Percentiles rank a stretch among this genome's conserved stretches.
phyloP scores from a whole-genome alignment of 2,329 filamentous ascomycete genomes.

The Chaetomiaceae sp. region DNA sequence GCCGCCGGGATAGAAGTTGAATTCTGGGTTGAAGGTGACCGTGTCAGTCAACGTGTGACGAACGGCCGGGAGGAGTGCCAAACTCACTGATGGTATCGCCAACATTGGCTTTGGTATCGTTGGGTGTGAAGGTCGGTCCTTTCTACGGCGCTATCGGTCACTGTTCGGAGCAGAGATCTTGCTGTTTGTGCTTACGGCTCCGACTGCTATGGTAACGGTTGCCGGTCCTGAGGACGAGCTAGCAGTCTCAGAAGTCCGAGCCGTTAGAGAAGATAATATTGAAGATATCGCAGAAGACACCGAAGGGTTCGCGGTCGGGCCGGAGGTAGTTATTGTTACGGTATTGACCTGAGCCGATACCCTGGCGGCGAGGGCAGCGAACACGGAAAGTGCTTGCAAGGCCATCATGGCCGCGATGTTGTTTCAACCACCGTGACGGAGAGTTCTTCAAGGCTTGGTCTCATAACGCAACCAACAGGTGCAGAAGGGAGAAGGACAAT shows the following conservation, averaged over 20 bases:
- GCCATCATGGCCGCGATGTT: conserved; percentile 13
- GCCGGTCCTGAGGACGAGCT: neutral
- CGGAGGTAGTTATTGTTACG: neutral
- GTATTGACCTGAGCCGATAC: neutral
- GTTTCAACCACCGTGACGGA: neutral
- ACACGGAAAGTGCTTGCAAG: conserved; percentile 5
- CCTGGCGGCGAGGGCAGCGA: conserved; percentile 6
- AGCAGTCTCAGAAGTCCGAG: conserved; percentile 8
- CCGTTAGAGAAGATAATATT: too few species aligned
- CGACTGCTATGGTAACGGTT: conserved; percentile 21
- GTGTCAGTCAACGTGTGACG: conserved; percentile 9
- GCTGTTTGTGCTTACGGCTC: conserved; percentile 16
- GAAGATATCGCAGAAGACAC: too few species aligned
- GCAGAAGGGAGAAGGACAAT: conserved; percentile 2
- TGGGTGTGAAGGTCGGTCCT: conserved; percentile 35
- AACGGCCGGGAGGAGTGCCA: neutral
- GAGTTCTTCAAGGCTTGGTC: neutral
- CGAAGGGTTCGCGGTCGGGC: neutral
- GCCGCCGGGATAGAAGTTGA: conserved; percentile 58
- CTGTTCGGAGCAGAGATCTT: neutral
- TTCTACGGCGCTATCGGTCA: conserved; percentile 21
- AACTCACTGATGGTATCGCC: conserved; percentile 46
- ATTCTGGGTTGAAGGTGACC: conserved; percentile 35
- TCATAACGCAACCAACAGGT: conserved; percentile 3
- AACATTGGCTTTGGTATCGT: conserved; percentile 34